Percentiles rank a stretch among this genome's conserved stretches.
Evolutionary conservation across 805 yeast genomes (phyloP).

Genomic region (Soucietia sequanensis): DNA sequence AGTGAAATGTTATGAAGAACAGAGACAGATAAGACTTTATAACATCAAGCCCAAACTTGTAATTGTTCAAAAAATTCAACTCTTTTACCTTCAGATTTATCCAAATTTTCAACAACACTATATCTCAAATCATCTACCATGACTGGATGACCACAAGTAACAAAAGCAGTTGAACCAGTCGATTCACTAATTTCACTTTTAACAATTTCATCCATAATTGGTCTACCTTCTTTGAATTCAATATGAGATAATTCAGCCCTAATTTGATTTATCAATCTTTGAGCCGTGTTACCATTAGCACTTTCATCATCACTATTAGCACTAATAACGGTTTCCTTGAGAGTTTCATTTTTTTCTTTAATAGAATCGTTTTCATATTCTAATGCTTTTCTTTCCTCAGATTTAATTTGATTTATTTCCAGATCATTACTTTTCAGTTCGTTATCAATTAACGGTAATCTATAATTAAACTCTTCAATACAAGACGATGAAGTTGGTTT

Average conservation of each 20-base stretch:
- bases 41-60: constrained; percentile 59
- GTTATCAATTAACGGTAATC: constrained; percentile 1
- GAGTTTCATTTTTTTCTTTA: constrained; percentile 6
- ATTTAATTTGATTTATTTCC: constrained; percentile 1
- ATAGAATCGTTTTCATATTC: constrained; percentile 4
- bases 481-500: constrained; percentile 12
- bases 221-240: constrained; percentile 47
- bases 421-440: neutral
- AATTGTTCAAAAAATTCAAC: constrained; percentile 74
- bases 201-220: constrained; percentile 42
- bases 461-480: constrained; percentile 1
- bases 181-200: constrained; percentile 33
- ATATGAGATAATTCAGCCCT: constrained; percentile 28
- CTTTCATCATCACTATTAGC: constrained; percentile 6
- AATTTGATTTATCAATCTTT: constrained; percentile 8
- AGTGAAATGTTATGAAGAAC: too few species aligned
- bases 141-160: constrained; percentile 62
- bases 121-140: constrained; percentile 58
- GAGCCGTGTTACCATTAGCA: neutral
- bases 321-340: too few species aligned
- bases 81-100: constrained; percentile 36
- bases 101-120: constrained; percentile 42
- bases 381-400: neutral
- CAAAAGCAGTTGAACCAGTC: constrained; percentile 47
- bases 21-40: neutral